Evolutionary conservation across 805 yeast genomes (phyloP), one percentile per base, ranked within the genome.

Genomic region (Alloascoidea africana): DNA sequence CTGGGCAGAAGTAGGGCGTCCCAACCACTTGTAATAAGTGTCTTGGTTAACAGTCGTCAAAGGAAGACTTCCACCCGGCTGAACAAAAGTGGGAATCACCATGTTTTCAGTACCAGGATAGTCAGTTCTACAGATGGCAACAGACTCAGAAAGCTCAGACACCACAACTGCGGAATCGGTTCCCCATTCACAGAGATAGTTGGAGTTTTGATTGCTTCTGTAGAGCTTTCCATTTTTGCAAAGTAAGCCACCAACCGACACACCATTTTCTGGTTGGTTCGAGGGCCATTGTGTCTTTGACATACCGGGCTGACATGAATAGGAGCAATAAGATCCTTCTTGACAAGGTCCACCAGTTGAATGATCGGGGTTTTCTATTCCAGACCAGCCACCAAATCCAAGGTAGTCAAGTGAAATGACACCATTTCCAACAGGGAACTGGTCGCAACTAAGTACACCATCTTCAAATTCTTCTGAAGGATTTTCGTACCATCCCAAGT

Each of bases 51-150:
- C 96, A 47, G 80, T 93, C 38, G 95, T 68, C 48, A 86, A 64
- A 41, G 80, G 78, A 52, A 68, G 59, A 30, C 69, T 48, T 30
- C 64, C 51, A 50, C 94, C 95, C 42, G 79, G 81, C 23, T 56
- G 58, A 38, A 87, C 80, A 44, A 73, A 65, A 42, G 97, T 87
- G 58, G 98, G 97, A 44, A 89, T 70, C 48, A 78, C 93, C 97
- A 89, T 91, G 73, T 86, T 86, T 68, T 89, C 98, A 46, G 96
- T 79, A 66, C 98, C 98, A 55, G 98, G 98, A 74, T 89, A 89
- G 60, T 89, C 98, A 44, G 98, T 89, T 69, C 96, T 82, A 72
- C 98, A 91, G 53, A 91, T 63, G 42, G 97, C 89, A 50, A 89
- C 86, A 38, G 68, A 68, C 42, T 78, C 56, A 46, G 58, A 53